phyloP scores from a whole-genome alignment of 2,329 filamentous ascomycete species.

The Myrmaecium sp. region DNA sequence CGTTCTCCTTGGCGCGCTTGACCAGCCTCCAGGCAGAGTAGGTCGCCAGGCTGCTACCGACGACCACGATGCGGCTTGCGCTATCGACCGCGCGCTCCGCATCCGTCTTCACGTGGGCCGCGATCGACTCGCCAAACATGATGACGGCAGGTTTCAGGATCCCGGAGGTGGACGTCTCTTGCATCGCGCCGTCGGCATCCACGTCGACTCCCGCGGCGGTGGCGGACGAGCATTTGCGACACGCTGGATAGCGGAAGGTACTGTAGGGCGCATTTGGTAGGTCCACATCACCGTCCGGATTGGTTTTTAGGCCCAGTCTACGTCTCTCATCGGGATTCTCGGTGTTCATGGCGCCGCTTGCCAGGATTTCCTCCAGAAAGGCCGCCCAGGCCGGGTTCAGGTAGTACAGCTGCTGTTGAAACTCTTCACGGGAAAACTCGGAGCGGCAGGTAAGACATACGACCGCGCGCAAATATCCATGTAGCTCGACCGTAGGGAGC shows the following conservation, averaged over 20 bases:
- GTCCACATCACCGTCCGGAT: conserved; percentile 91
- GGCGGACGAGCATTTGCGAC: conserved; percentile 51
- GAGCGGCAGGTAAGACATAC: conserved; percentile 65
- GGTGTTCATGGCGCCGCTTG: conserved; percentile 57
- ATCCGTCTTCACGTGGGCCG: conserved; percentile 46
- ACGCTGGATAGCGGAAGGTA: conserved; percentile 81
- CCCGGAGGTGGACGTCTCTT: conserved; percentile 46
- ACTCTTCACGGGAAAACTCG: conserved; percentile 52
- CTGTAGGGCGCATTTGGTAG: conserved; percentile 73
- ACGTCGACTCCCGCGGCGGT: conserved; percentile 46
- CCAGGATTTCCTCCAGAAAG: conserved; percentile 56
- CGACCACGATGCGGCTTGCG: conserved; percentile 56
- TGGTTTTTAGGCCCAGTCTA: conserved; percentile 57
- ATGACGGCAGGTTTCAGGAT: conserved; percentile 84
- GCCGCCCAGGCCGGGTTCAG: conserved; percentile 78
- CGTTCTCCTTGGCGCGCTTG: conserved; percentile 63
- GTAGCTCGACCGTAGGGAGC: conserved; percentile 65
- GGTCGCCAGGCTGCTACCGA: conserved; percentile 84
- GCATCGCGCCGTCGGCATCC: conserved; percentile 70
- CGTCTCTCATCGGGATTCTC: conserved; percentile 57
- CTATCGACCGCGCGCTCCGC: conserved; percentile 69
- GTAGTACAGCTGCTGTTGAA: conserved; percentile 57
- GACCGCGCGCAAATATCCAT: conserved; percentile 72
- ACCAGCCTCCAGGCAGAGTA: conserved; percentile 89
- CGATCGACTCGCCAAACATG: conserved; percentile 92